Conservation (phyloP, 2,329 filamentous ascomycete species). For the Truncatella angustata region DNA sequence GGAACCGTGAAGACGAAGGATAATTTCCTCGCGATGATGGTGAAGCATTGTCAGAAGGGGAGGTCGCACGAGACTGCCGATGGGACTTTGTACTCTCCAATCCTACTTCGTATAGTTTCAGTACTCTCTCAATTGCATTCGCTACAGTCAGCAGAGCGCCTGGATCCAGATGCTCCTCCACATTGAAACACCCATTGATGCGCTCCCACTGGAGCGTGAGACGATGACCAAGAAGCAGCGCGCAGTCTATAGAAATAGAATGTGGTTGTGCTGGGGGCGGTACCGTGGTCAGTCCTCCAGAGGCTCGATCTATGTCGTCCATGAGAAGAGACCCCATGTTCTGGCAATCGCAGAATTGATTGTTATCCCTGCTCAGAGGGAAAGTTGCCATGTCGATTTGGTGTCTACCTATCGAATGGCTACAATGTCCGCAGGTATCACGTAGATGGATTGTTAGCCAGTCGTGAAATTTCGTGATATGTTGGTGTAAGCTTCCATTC, state of each 20-base stretch:
- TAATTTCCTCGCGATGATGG: neutral
- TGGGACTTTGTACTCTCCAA: neutral
- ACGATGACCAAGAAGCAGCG: neutral
- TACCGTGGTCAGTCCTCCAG: neutral
- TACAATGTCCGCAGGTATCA: too few species aligned
- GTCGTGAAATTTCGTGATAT: too few species aligned
- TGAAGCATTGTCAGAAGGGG: neutral
- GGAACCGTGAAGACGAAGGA: neutral
- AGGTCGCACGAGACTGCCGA: neutral
- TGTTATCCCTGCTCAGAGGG: neutral
- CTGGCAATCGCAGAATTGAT: neutral
- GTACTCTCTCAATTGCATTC: neutral
- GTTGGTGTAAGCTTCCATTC: too few species aligned
- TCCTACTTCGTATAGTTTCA: neutral
- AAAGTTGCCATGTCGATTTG: neutral
- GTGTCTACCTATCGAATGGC: neutral
- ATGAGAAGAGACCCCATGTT: neutral
- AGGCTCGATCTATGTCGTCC: neutral
- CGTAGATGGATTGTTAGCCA: too few species aligned
- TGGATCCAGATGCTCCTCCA: neutral
- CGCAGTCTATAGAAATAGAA: neutral
- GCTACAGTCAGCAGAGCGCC: neutral
- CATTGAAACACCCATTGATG: constrained; percentile 1
- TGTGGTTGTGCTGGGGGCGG: neutral
- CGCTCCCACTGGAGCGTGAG: constrained; percentile 3